phyloP scores from a whole-genome alignment of 176 grass and related monocot genomes.

The Coix lacrymajobi region DNA sequence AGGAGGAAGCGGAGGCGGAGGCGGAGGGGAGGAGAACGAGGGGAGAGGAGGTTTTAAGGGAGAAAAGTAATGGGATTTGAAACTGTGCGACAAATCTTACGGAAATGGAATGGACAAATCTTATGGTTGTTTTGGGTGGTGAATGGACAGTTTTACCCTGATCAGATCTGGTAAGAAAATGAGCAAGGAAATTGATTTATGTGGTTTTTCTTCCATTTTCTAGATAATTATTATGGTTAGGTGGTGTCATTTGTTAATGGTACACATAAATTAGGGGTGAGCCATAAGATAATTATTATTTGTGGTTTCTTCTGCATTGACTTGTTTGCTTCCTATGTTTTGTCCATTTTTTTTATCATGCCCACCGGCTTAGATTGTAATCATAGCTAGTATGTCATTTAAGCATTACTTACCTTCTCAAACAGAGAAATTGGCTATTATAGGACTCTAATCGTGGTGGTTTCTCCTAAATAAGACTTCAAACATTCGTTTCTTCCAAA shows the following conservation, averaged over 20 bases:
- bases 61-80: constrained; percentile 16
- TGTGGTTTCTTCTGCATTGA: neutral
- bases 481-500: no score
- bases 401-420: neutral
- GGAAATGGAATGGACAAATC: neutral
- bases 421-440: no score
- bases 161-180: neutral
- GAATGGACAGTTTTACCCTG: constrained; percentile 15
- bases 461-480: no score
- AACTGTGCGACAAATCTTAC: neutral
- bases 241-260: neutral
- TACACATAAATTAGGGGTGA: neutral
- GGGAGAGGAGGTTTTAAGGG: constrained; percentile 23
- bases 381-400: neutral
- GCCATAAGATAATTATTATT: neutral
- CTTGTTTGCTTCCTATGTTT: neutral
- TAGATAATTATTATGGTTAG: neutral
- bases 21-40: neutral
- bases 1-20: constrained; percentile 2
- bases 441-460: no score
- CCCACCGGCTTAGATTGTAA: no score
- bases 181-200: neutral
- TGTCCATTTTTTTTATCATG: neutral
- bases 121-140: neutral
- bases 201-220: neutral